Conservation (phyloP, 176 grass and related monocot genomes). For the Oryza nivara region DNA sequence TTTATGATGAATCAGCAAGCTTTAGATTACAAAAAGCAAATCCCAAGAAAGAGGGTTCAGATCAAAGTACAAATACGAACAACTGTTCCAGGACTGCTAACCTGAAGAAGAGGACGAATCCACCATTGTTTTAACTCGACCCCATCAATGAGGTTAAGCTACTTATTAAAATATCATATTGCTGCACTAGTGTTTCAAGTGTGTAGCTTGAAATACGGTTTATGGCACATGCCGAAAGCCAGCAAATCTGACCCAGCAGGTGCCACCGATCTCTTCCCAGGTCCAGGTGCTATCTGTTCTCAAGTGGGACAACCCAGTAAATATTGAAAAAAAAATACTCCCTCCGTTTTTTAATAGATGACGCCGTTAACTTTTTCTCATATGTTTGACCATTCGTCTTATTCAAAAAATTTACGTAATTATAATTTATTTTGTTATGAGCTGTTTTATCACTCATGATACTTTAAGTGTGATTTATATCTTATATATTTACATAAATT, state of each 20-base stretch:
- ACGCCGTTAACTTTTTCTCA: too few relatives aligned
- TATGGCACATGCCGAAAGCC: constrained; percentile 30
- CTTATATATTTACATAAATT: too few relatives aligned
- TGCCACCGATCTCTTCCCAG: constrained; percentile 22
- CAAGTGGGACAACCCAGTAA: constrained; percentile 20
- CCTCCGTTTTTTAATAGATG: too few relatives aligned
- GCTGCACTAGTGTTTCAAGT: background rate
- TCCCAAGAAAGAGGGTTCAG: constrained; percentile 36
- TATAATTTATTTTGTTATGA: too few relatives aligned
- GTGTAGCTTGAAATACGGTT: constrained; percentile 4
- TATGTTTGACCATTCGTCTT: too few relatives aligned
- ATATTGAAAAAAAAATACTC: too few relatives aligned
- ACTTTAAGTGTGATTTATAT: too few relatives aligned
- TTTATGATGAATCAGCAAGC: constrained; percentile 37
- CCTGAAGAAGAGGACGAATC: constrained; percentile 14
- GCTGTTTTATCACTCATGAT: too few relatives aligned
- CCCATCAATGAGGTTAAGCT: constrained; percentile 13
- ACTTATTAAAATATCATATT: constrained; percentile 12
- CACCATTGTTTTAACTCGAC: constrained; percentile 13
- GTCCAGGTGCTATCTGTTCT: constrained; percentile 7
- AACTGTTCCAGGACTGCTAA: constrained; percentile 30
- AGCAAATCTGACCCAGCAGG: constrained; percentile 41
- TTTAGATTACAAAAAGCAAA: constrained; percentile 37
- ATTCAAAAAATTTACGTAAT: too few relatives aligned
- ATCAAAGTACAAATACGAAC: constrained; percentile 37